Base-by-base conservation (phyloP, 306 rosid species). In the Prunus persica region DNA sequence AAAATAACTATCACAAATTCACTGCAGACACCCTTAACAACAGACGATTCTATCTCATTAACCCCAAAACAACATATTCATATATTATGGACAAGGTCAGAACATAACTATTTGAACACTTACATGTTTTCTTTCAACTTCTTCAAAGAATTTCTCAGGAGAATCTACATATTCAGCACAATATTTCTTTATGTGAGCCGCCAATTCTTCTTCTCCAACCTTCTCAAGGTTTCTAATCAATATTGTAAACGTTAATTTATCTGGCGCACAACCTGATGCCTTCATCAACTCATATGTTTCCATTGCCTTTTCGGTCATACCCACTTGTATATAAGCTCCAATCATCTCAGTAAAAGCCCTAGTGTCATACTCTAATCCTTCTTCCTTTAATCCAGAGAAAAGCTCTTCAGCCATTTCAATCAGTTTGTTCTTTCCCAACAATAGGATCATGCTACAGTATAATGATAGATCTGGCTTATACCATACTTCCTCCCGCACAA, bases 271-370 rank as follows among this genome's bases (percentile, higher is more conserved):
- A 66, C 88, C 88, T 4, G 87, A 89, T 58, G 76, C 84, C 82
- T 87, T 92, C 97, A 90, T 90, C 47, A 76, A 72, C 32, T 63
- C 70, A 54, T 86, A 92, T 7, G 65, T 47, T 57, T 90, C 80
- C 86, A 90, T 85, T 0, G 88, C 93, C 85, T 88, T 88, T 27
- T 87, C 93, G 10, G 61, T 63, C 88, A 82, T 80, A 25, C 79
- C 90, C 60, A 54, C 85, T 67, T 72, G 80, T 67, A 90, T 16
- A 76, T 92, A 92, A 19, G 84, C 90, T 71, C 97, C 97, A 65
- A 92, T 92, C 90, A 92, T 84, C 84, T 92, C 93, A 54, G 82
- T 86, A 51, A 82, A 87, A 55, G 84, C 81, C 79, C 93, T 88
- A 1, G 93, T 78, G 74, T 88, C 86, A 4, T 90, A 89, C 56